Conservation (phyloP, 2,329 filamentous ascomycete species). For the Diaporthe citri region DNA sequence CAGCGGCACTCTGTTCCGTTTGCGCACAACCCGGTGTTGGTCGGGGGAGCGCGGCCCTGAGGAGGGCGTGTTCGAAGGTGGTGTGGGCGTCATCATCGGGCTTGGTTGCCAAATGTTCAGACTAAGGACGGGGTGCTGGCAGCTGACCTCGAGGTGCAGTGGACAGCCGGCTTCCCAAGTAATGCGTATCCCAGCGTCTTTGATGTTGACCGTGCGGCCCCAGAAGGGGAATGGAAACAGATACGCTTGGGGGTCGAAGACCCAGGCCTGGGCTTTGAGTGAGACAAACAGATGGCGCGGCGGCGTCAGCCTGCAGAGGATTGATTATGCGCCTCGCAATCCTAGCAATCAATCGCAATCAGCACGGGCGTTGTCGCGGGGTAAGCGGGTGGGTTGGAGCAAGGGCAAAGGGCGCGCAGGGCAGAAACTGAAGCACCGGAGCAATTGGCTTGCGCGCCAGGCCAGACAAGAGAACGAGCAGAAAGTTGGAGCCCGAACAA, state of each 20-base stretch:
- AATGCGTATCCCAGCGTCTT: background rate
- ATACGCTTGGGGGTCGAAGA: background rate
- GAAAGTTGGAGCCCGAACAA: background rate
- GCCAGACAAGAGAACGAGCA: background rate
- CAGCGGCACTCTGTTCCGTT: constrained; percentile 90
- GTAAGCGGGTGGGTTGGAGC: constrained; percentile 16
- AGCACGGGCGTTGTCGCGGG: constrained; percentile 22
- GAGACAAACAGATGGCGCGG: background rate
- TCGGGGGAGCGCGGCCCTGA: constrained; percentile 81
- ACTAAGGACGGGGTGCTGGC: background rate
- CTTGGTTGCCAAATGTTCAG: background rate
- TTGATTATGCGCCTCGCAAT: background rate
- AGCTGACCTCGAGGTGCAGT: background rate
- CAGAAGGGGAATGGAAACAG: background rate
- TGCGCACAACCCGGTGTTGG: constrained; percentile 88
- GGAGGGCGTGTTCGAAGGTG: constrained; percentile 83
- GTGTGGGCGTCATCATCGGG: constrained; percentile 77
- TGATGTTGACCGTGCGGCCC: background rate
- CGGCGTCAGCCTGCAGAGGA: constrained; percentile 14
- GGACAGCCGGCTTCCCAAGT: background rate
- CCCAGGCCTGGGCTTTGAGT: background rate
- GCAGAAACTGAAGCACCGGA: background rate
- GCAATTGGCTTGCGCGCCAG: constrained; percentile 6
- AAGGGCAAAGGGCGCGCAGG: constrained; percentile 7
- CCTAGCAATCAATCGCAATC: constrained; percentile 8